Evolutionary conservation across 2,329 filamentous ascomycete genomes (phyloP).

Genomic region (Talaromyces sp.): DNA sequence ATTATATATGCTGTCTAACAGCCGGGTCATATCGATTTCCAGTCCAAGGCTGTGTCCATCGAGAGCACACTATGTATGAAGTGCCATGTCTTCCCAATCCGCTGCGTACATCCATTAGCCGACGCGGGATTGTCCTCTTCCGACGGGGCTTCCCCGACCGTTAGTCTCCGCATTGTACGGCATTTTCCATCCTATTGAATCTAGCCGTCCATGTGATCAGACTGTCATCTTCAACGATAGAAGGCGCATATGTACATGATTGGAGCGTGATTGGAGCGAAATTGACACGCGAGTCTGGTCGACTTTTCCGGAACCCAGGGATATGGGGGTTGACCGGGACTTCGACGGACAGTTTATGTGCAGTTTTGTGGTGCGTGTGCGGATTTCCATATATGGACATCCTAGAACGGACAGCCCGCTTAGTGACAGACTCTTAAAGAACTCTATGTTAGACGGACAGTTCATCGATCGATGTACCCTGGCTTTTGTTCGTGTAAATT

Average conservation of each 20-base stretch:
- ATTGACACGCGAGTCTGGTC: not conserved
- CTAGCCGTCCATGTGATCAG: not conserved
- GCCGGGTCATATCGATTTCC: not conserved
- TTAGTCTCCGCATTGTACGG: not conserved
- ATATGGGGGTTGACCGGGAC: not conserved
- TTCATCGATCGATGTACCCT: no score
- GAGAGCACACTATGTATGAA: not conserved
- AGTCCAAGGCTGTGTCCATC: not conserved
- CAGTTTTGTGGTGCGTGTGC: not conserved
- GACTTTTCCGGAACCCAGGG: not conserved
- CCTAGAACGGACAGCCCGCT: not conserved
- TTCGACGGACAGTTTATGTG: not conserved
- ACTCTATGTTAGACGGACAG: not conserved
- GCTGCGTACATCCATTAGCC: not conserved
- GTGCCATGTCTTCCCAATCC: not conserved
- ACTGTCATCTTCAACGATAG: not conserved
- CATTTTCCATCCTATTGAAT: not conserved
- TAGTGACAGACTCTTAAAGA: not conserved
- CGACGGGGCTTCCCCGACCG: not conserved
- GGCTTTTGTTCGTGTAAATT: not conserved
- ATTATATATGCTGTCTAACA: not conserved
- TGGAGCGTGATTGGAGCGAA: slow-evolving; percentile 3
- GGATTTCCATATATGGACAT: not conserved
- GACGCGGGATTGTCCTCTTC: slow-evolving; percentile 2
- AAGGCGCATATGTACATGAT: not conserved